Conservation (phyloP, 2,329 filamentous ascomycete genomes). For the Aureobasidium sp. region DNA sequence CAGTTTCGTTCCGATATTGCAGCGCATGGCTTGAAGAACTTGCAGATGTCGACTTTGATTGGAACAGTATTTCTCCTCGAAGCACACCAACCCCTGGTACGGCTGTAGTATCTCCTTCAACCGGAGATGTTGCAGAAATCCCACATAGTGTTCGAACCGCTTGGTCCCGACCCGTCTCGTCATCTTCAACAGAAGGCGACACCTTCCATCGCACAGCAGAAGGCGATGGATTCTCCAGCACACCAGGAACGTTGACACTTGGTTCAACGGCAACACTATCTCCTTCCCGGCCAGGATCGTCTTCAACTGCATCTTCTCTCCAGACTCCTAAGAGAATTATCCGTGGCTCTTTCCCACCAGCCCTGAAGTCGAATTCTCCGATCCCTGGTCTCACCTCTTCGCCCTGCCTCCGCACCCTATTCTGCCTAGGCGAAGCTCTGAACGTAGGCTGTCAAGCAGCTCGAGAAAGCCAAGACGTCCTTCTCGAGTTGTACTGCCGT, state of each 20-base stretch:
- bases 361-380: conserved; percentile 46
- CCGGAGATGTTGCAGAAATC: background rate
- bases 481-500: conserved; percentile 58
- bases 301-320: background rate
- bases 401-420: conserved; percentile 51
- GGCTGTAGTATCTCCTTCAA: background rate
- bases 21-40: conserved; percentile 12
- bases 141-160: background rate
- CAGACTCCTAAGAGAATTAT: conserved; percentile 37
- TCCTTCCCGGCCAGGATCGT: background rate
- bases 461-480: conserved; percentile 42
- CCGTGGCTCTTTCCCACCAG: conserved; percentile 45
- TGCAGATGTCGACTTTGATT: conserved; percentile 1
- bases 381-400: conserved; percentile 47
- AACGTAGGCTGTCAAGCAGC: conserved; percentile 41
- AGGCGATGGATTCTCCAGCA: background rate
- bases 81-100: background rate
- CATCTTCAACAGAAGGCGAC: conserved; percentile 9
- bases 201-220: background rate
- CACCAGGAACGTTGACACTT: background rate
- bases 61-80: conserved; percentile 4
- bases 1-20: background rate
- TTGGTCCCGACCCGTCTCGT: background rate
- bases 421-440: conserved; percentile 56
- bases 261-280: background rate